Evolutionary conservation across 495 filamentous ascomycete species (phyloP).

Genomic region (Annulohypoxylon moriforme): DNA sequence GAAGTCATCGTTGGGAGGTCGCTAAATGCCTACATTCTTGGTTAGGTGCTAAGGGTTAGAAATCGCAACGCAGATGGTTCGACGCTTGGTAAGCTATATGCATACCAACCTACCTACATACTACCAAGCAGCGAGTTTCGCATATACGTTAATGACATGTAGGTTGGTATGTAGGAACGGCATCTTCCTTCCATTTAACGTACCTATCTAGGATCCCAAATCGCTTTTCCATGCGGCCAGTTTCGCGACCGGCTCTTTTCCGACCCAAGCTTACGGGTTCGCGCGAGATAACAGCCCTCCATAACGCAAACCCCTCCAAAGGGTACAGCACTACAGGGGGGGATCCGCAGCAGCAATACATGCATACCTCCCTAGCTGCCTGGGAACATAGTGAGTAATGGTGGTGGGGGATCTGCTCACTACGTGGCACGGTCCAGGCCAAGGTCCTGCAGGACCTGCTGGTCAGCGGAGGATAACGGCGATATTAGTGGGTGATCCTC

Average conservation of each 20-base stretch:
- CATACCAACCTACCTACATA: no score
- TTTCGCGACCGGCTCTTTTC: not conserved
- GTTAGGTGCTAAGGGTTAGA: no score
- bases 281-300: not conserved
- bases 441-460: not conserved
- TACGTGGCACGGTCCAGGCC: not conserved
- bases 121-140: no score
- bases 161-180: not conserved
- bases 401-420: not conserved
- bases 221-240: not conserved
- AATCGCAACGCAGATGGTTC: no score
- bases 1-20: not conserved
- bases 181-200: not conserved
- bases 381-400: not conserved
- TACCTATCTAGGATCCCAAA: not conserved
- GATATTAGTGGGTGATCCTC: slow-evolving; percentile 3
- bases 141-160: no score
- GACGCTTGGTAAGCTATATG: not conserved
- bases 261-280: slow-evolving; percentile 12
- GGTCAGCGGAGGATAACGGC: not conserved
- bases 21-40: no score
- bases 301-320: no score
- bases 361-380: no score
- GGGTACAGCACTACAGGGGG: no score
- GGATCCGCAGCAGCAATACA: no score